phyloP scores from a whole-genome alignment of 2,329 filamentous ascomycete genomes.

The Madurella mycetomatis region DNA sequence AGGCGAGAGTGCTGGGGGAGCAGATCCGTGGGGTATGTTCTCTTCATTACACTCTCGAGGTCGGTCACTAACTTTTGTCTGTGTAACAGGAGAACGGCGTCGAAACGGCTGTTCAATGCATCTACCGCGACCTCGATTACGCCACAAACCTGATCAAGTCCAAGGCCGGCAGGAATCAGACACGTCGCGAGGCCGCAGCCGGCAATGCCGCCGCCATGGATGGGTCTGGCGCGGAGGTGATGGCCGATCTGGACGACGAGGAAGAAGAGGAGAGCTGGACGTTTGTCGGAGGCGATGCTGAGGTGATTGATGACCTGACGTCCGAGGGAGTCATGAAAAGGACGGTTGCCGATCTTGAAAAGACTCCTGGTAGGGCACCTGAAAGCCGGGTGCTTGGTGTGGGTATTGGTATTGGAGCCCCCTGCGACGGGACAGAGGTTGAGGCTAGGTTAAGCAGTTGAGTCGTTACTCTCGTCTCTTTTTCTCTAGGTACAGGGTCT shows the following conservation, averaged over 20 bases:
- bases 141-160: constrained; percentile 76
- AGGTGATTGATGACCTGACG: constrained; percentile 38
- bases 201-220: constrained; percentile 32
- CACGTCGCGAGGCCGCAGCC: constrained; percentile 25
- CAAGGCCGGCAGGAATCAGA: constrained; percentile 49
- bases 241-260: constrained; percentile 49
- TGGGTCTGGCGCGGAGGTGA: constrained; percentile 30
- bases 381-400: constrained; percentile 23
- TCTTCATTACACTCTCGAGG: too few species aligned
- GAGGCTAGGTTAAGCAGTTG: background rate
- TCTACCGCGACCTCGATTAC: constrained; percentile 94
- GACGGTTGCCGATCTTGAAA: background rate
- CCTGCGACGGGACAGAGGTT: constrained; percentile 4
- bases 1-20: constrained; percentile 76
- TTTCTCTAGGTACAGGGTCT: background rate
- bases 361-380: constrained; percentile 17
- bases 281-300: constrained; percentile 63
- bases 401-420: constrained; percentile 1
- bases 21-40: constrained; percentile 76
- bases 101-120: constrained; percentile 81
- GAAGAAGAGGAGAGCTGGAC: constrained; percentile 86
- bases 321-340: constrained; percentile 24
- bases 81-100: constrained; percentile 74
- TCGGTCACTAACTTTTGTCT: constrained; percentile 1
- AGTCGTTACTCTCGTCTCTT: background rate